These are phyloP conservation scores for Micractinium sp. DNA, from an alignment of 139 green algal genomes.

Conservation along the genomic window DNA sequence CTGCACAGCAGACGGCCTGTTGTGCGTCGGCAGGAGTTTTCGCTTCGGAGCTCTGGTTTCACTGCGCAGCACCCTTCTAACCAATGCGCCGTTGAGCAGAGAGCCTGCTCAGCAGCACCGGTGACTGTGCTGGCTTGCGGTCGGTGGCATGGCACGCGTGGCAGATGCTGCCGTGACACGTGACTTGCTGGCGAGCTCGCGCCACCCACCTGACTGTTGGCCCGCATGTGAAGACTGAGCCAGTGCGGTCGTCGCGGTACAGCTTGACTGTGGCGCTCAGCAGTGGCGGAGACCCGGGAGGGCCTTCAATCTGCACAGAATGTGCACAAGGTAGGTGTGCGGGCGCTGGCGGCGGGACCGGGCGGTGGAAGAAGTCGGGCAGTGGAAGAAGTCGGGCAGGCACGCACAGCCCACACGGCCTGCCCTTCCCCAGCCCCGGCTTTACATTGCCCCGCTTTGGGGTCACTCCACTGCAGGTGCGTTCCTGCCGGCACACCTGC, in stretches of 20 bases:
- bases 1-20: too few species aligned
- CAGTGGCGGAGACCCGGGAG: not conserved
- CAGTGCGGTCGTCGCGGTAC: not conserved
- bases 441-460: not conserved
- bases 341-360: not conserved
- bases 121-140: not conserved
- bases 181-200: not conserved
- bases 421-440: not conserved
- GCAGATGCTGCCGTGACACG: not conserved
- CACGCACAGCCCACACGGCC: not conserved
- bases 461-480: not conserved
- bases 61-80: too few species aligned
- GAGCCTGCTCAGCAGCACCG: too few species aligned
- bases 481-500: not conserved
- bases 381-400: not conserved
- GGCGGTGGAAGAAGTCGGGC: not conserved
- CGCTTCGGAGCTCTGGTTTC: too few species aligned
- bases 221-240: not conserved
- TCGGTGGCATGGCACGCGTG: not conserved
- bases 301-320: not conserved
- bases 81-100: too few species aligned
- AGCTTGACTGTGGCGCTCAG: not conserved
- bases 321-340: not conserved
- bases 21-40: too few species aligned
- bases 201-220: not conserved